Percentiles rank a stretch among this genome's conserved stretches.
These are phyloP conservation scores for Beauveria brongniartii DNA, from an alignment of 2,329 filamentous ascomycete species.

Conservation along the genomic window DNA sequence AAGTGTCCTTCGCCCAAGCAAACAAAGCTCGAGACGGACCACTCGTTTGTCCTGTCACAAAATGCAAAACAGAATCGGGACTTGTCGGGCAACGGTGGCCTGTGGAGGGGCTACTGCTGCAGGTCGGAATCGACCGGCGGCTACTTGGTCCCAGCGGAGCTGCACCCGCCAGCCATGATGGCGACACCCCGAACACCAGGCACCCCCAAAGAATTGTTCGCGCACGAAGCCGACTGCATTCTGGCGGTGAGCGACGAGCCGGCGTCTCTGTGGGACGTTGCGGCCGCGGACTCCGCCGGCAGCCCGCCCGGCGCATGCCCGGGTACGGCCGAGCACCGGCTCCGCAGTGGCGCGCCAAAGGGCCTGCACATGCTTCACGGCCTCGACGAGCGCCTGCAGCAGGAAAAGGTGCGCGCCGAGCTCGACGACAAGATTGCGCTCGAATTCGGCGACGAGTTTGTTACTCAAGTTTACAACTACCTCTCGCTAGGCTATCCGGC, in stretches of 20 bases:
- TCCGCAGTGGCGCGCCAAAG: slow-evolving; percentile 28
- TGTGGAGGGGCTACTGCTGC: slow-evolving; percentile 72
- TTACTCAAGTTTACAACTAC: slow-evolving; percentile 97
- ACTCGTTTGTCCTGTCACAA: slow-evolving; percentile 45
- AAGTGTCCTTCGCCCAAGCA: slow-evolving; percentile 75
- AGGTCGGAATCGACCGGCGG: slow-evolving; percentile 27
- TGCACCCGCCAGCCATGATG: slow-evolving; percentile 41
- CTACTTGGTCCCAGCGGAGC: slow-evolving; percentile 32
- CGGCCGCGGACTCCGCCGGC: slow-evolving; percentile 12
- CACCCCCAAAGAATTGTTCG: slow-evolving; percentile 35
- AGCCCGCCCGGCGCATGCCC: not conserved
- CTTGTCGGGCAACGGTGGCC: slow-evolving; percentile 50
- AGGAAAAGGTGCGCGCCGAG: slow-evolving; percentile 42
- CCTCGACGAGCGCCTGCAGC: slow-evolving; percentile 42
- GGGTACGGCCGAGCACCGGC: slow-evolving; percentile 18
- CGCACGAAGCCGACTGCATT: slow-evolving; percentile 30
- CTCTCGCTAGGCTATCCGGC: slow-evolving; percentile 86
- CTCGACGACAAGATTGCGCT: slow-evolving; percentile 43
- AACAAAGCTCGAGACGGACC: slow-evolving; percentile 75
- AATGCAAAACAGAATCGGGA: slow-evolving; percentile 43
- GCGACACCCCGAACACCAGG: slow-evolving; percentile 38
- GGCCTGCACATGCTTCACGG: slow-evolving; percentile 41
- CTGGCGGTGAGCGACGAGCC: slow-evolving; percentile 34
- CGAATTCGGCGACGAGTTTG: slow-evolving; percentile 77
- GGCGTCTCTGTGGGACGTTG: slow-evolving; percentile 19